Evolutionary conservation across 345 rosid species (phyloP), one percentile per base, ranked within the genome.

Genomic region (Gossypium thurberi): DNA sequence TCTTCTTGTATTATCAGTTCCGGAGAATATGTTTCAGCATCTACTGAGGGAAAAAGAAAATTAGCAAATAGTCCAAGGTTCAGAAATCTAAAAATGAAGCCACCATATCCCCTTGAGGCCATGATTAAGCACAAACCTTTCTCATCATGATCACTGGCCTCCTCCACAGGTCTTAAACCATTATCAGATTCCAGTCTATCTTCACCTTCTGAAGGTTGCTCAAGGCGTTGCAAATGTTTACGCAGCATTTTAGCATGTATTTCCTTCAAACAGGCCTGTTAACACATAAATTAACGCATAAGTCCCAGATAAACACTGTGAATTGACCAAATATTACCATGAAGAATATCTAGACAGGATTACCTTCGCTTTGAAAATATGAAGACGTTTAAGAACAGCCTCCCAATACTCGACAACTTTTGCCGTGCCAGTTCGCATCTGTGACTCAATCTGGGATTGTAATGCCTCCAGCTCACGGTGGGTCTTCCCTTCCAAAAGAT

Each of bases 371-470:
- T 91, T 91, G 85, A 91, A 95, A 64, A 91, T 92, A 70, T 87
- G 89, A 42, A 95, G 92, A 60, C 99, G 90, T 78, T 88, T 92
- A 55, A 95, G 87, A 78, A 94, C 87, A 59, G 91, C 98, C 80
- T 94, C 97, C 98, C 98, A 94, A 76, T 92, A 95, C 83, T 92
- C 98, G 13, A 95, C 99, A 9, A 95, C 98, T 84, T 91, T 95
- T 0, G 97, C 99, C 4, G 93, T 84, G 56, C 99, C 98, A 74
- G 92, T 87, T 74, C 84, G 92, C 88, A 95, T 85, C 80, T 89
- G 92, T 53, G 81, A 79, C 82, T 92, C 98, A 12, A 95, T 91
- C 65, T 90, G 84, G 20, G 83, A 82, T 75, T 83, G 88, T 68
- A 92, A 71, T 33, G 83, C 88, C 73, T 89, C 89, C 71, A 95